Evolutionary conservation across 148 eudicot genomes (phyloP).

Genomic region (Pouteria glomerata): DNA sequence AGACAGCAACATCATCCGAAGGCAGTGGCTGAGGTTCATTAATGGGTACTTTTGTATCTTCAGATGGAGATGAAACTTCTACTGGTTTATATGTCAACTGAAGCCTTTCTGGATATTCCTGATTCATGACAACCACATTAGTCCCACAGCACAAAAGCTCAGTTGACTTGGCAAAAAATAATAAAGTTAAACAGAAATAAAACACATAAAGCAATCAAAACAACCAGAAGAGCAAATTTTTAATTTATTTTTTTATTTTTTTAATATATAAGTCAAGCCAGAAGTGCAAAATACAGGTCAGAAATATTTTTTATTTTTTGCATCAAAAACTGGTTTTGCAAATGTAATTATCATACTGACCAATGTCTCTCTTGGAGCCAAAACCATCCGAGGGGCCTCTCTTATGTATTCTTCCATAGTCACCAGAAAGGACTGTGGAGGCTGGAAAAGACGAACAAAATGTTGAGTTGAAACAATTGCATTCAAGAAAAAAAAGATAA

Average conservation of each 20-base stretch:
- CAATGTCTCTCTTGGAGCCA: constrained; percentile 63
- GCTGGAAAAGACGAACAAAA: constrained; percentile 43
- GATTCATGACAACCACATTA: constrained; percentile 20
- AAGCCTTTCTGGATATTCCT: constrained; percentile 97
- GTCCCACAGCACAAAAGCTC: constrained; percentile 1
- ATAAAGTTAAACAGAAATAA: background rate
- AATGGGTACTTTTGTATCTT: constrained; percentile 30
- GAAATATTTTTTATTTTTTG: constrained; percentile 16
- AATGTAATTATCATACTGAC: constrained; percentile 37
- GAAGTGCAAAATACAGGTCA: background rate
- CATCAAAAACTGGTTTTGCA: constrained; percentile 30
- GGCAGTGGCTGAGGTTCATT: constrained; percentile 52
- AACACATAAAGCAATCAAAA: constrained; percentile 5
- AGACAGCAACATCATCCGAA: constrained; percentile 32
- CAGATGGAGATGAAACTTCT: constrained; percentile 39
- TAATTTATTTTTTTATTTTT: too few species aligned
- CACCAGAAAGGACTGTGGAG: constrained; percentile 56
- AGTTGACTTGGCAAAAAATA: background rate
- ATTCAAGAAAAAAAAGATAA: background rate
- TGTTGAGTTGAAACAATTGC: constrained; percentile 1
- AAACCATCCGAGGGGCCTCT: constrained; percentile 92
- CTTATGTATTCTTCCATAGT: constrained; percentile 97
- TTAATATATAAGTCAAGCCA: too few species aligned
- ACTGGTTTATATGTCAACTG: constrained; percentile 75
- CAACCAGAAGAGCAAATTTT: too few species aligned